phyloP scores from a whole-genome alignment of 2,329 filamentous ascomycete species.

The Pestalotiopsis sp. region DNA sequence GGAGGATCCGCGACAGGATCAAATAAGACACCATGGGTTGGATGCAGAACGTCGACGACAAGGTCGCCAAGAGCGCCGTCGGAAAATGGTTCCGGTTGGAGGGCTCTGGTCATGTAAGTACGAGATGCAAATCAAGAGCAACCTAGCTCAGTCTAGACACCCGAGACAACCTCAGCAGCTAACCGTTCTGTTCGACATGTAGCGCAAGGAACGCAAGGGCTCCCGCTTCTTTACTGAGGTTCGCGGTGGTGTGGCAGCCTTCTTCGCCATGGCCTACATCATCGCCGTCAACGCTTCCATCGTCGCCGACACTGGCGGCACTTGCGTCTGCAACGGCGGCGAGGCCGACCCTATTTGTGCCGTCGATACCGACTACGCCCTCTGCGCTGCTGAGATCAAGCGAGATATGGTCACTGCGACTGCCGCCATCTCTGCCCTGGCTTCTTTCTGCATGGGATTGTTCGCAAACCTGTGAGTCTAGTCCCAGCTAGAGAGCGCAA shows the following conservation, averaged over 20 bases:
- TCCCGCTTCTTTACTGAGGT: conserved; percentile 83
- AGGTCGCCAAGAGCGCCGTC: conserved; percentile 65
- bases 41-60: conserved; percentile 52
- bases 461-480: conserved; percentile 70
- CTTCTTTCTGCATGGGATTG: conserved; percentile 82
- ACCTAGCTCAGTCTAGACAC: neutral
- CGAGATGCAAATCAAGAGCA: conserved; percentile 19
- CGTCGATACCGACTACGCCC: conserved; percentile 58
- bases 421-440: conserved; percentile 77
- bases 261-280: conserved; percentile 66
- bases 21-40: conserved; percentile 43
- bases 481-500: neutral
- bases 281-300: conserved; percentile 33
- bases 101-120: conserved; percentile 77
- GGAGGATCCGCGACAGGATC: neutral
- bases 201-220: conserved; percentile 72
- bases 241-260: conserved; percentile 77
- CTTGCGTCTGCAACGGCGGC: conserved; percentile 68
- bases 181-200: conserved; percentile 12
- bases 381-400: conserved; percentile 67
- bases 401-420: conserved; percentile 84
- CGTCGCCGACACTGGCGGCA: conserved; percentile 44
- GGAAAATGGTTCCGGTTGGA: conserved; percentile 80
- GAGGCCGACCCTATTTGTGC: conserved; percentile 54
- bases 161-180: conserved; percentile 11